Conservation (phyloP, 2,329 filamentous ascomycete genomes). For the Talaromyces pinophilus region DNA sequence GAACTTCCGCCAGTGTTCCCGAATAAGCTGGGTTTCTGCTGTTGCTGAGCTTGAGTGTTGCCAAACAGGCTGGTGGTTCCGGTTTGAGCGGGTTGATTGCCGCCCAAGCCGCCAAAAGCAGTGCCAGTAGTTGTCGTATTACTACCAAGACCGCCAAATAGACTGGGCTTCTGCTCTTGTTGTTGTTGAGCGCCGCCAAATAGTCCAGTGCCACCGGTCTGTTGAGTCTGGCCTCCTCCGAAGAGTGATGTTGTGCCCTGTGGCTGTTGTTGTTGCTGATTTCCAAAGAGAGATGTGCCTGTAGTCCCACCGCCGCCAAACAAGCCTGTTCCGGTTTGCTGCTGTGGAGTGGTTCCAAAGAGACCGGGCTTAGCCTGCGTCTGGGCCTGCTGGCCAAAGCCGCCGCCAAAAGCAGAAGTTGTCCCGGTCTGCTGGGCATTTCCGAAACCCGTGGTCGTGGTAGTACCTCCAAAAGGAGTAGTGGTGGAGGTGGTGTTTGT, state of each 20-base stretch:
- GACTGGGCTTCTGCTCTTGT: constrained; percentile 36
- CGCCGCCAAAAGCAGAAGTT: constrained; percentile 44
- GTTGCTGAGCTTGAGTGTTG: constrained; percentile 49
- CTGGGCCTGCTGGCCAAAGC: constrained; percentile 43
- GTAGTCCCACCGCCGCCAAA: constrained; percentile 37
- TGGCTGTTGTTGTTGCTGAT: constrained; percentile 41
- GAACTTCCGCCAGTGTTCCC: constrained; percentile 46
- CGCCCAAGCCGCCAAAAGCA: constrained; percentile 45
- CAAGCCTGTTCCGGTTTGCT: constrained; percentile 46
- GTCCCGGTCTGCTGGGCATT: constrained; percentile 31
- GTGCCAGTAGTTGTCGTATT: constrained; percentile 29
- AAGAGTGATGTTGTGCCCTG: constrained; percentile 46
- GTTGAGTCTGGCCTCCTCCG: constrained; percentile 37
- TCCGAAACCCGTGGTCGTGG: constrained; percentile 50
- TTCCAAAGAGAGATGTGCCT: constrained; percentile 40
- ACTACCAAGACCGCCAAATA: constrained; percentile 53
- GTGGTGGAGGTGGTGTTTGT: constrained; percentile 39
- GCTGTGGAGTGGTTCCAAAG: constrained; percentile 46
- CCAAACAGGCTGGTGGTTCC: constrained; percentile 47
- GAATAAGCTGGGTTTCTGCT: constrained; percentile 58
- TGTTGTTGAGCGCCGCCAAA: constrained; percentile 41
- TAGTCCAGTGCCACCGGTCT: constrained; percentile 35
- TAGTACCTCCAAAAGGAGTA: constrained; percentile 45
- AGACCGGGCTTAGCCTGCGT: constrained; percentile 41
- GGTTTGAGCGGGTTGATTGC: constrained; percentile 46